Conservation (phyloP, 345 rosid species). For the Odontarrhena argentea region DNA sequence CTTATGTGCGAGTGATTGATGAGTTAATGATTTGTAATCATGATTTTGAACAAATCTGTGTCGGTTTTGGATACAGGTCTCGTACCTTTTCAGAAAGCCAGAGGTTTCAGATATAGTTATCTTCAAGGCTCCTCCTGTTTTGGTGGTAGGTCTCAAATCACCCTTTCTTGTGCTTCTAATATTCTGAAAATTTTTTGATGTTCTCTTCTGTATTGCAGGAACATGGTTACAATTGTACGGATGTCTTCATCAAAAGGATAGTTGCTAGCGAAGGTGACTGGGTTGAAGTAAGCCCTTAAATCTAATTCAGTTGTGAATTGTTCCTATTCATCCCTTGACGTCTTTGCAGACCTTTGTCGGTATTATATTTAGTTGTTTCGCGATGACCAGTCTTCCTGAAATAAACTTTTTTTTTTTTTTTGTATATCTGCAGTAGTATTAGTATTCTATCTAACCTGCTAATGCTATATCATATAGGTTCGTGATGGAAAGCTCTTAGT, state of each 20-base stretch:
- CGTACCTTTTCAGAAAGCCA: slow-evolving; percentile 78
- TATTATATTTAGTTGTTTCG: slow-evolving; percentile 11
- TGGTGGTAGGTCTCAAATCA: slow-evolving; percentile 51
- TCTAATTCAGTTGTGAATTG: slow-evolving; percentile 30
- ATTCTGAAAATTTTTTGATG: slow-evolving; percentile 14
- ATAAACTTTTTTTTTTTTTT: background rate
- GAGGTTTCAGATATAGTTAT: slow-evolving; percentile 84
- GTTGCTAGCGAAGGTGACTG: slow-evolving; percentile 88
- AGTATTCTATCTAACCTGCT: background rate
- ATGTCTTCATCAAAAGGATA: slow-evolving; percentile 84
- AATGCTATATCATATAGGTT: slow-evolving; percentile 51
- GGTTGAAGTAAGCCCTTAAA: slow-evolving; percentile 69
- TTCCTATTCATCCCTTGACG: slow-evolving; percentile 15
- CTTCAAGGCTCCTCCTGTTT: slow-evolving; percentile 81
- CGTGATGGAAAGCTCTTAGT: slow-evolving; percentile 68
- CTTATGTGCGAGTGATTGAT: background rate
- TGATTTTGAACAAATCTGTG: background rate
- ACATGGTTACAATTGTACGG: slow-evolving; percentile 60
- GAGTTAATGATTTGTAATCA: background rate
- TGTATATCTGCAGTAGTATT: background rate
- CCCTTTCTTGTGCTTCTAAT: slow-evolving; percentile 3
- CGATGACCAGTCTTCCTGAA: slow-evolving; percentile 1
- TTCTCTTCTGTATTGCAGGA: slow-evolving; percentile 50
- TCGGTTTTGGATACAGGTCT: slow-evolving; percentile 50
- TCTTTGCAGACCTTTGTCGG: slow-evolving; percentile 24